phyloP scores from a whole-genome alignment of 306 rosid species.

The Corylus avellana region DNA sequence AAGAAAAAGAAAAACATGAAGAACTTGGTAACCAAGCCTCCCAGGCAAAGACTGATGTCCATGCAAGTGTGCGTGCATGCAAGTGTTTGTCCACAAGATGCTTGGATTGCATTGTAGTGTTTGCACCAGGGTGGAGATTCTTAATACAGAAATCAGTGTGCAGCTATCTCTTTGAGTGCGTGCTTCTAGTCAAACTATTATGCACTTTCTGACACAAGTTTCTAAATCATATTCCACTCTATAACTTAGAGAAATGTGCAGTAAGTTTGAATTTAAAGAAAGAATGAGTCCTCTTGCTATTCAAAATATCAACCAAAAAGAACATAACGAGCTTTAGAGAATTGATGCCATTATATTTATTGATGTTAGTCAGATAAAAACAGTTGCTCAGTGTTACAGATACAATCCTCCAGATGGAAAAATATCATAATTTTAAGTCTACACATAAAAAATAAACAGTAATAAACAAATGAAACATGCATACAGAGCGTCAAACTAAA shows the following conservation, averaged over 20 bases:
- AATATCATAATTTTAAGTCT: not conserved
- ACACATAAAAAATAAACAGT: not conserved
- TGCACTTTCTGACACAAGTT: not conserved
- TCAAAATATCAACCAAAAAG: not conserved
- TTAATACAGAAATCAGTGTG: not conserved
- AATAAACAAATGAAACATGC: constrained; percentile 4
- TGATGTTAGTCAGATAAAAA: not conserved
- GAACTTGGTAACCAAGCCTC: not conserved
- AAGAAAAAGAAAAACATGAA: not conserved
- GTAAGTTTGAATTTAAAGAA: not conserved
- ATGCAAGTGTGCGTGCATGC: not conserved
- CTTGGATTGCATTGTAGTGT: not conserved
- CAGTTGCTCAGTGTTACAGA: not conserved
- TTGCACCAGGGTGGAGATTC: not conserved
- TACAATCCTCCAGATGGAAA: not conserved
- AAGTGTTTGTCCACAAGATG: not conserved
- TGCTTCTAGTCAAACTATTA: not conserved
- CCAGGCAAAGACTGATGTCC: not conserved
- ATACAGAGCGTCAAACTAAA: not conserved
- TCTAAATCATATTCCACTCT: not conserved
- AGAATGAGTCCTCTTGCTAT: not conserved
- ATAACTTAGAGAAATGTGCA: not conserved
- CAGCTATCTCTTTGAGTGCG: not conserved
- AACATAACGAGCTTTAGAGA: not conserved
- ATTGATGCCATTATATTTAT: not conserved